Evolutionary conservation across 2,329 filamentous ascomycete species (phyloP), one percentile per base, ranked within the genome.

Genomic region (Curvularia hawaiiensis): DNA sequence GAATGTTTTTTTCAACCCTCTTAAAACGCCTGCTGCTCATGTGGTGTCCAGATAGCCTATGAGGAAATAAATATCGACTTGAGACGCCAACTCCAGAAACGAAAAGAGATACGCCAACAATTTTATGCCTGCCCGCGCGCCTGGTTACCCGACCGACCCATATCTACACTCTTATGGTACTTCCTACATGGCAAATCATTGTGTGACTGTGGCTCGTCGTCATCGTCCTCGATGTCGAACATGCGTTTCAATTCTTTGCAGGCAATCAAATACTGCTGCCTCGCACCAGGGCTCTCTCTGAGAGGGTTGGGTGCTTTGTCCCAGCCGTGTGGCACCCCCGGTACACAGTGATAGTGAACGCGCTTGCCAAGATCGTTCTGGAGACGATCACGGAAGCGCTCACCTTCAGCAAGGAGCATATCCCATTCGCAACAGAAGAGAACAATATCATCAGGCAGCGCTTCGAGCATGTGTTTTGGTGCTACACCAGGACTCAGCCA

Each of bases 341-440:
- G 76, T 2, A 89, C 80, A 74, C 86, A 83, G 26, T 81, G 82
- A 64, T 87, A 88, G 50, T 79, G 76, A 1, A 89, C 83, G 8
- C 79, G 79, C 75, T 88, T 89, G 24, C 78, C 78, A 5, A 85
- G 72, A 1, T 79, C 78, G 1, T 75, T 69, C 47, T 78, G 72
- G 9, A 92, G 72, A 20, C 88, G 79, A 50, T 85, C 80, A 11
- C 85, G 82, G 61, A 92, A 88, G 4, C 80, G 78, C 58, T 88
- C 78, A 6, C 84, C 86, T 69, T 88, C 86, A 14, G 82, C 80
- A n/a, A 87, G 77, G 14, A 88, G 76, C 85, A 88, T 88, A 67
- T 88, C 86, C 83, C 84, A 88, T 69, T 88, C 86, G 69, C 86
- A 88, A 43, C 85, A 83, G 67, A 84, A 85, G 63, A 88, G 74